Base-by-base conservation (phyloP, 148 eudicot species). In the Silene conica region DNA sequence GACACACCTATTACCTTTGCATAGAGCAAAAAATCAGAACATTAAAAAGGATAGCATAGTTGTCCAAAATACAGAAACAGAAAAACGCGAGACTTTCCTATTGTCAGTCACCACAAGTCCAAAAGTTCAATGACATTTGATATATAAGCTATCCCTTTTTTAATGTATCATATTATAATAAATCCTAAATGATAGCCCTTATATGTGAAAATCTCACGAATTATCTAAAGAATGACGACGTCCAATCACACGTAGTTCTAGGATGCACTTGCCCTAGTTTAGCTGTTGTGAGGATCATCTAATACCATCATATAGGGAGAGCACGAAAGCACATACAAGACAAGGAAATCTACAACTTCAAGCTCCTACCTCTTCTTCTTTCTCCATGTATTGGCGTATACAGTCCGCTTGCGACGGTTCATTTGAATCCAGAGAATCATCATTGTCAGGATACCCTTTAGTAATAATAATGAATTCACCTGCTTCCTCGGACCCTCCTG, bases 311-410 rank as follows among this genome's bases (percentile, higher is more conserved):
- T 63, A 63, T 43, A 11, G 67, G 67, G 31, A 57, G 71, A 26
- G n/a, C n/a, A 63, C 41, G 11, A 26, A 12, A 34, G n/a, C 23
- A 6, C 67, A 21, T 54, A 2, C 52, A 23, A 23, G 34, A 11
- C 60, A 63, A 73, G n/a, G 23, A 9, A 63, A 38, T 73, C 22
- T 34, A 0, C 43, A 63, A 15, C 18, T 41, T 26, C 56, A 25
- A 12, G 52, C 41, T 52, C 16, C n/a, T 80, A 94, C 98, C 98
- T 95, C 98, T 79, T 89, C 98, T 82, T 95, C 93, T 74, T 87
- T 92, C 83, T 92, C 93, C 90, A 95, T 82, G 81, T 95, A 95
- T 66, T 87, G 93, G 43, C 93, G 92, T 73, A 95, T 95, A 97
- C 98, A 95, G 77, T 95, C 93, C 58, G 93, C 97, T 84, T 95